Conservation (phyloP, 495 filamentous ascomycete species). For the Rostrohypoxylon terebratum region DNA sequence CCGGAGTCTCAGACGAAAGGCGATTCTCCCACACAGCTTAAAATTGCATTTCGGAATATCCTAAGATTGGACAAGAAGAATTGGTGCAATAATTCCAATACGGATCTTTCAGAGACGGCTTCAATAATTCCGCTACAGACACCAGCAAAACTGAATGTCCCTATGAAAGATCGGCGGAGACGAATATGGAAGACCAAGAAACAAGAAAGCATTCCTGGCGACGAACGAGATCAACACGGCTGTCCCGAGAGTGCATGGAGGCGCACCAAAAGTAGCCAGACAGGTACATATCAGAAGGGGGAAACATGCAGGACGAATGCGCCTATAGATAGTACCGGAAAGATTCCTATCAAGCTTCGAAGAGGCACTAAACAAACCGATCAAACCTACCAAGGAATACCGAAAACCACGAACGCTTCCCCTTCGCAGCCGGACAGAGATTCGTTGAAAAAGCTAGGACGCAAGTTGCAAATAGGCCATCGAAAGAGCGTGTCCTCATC, state of each 20-base stretch:
- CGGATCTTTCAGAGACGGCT: neutral
- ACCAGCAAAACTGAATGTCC: neutral
- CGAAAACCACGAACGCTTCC: conserved; percentile 12
- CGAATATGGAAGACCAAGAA: conserved; percentile 28
- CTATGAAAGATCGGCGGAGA: neutral
- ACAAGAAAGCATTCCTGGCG: neutral
- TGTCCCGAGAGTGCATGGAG: too few species aligned
- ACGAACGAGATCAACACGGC: neutral
- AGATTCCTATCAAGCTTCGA: neutral
- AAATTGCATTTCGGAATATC: conserved; percentile 22
- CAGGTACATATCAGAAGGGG: neutral
- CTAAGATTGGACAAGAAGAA: conserved; percentile 7
- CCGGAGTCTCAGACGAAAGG: conserved; percentile 10
- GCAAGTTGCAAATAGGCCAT: conserved; percentile 4
- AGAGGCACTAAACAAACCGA: neutral
- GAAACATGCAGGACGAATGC: neutral
- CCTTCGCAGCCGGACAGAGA: neutral
- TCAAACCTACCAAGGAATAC: neutral
- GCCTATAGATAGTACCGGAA: neutral
- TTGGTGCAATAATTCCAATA: conserved; percentile 1
- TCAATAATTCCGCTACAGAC: conserved; percentile 11
- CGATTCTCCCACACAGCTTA: neutral
- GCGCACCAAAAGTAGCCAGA: neutral
- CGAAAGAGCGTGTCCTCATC: conserved; percentile 30
- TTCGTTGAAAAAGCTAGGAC: conserved; percentile 2